A percentile compares a stretch with the other conserved stretches of the same genome.
phyloP scores from a whole-genome alignment of 2,329 filamentous ascomycete species.

The Epichloe festucae region DNA sequence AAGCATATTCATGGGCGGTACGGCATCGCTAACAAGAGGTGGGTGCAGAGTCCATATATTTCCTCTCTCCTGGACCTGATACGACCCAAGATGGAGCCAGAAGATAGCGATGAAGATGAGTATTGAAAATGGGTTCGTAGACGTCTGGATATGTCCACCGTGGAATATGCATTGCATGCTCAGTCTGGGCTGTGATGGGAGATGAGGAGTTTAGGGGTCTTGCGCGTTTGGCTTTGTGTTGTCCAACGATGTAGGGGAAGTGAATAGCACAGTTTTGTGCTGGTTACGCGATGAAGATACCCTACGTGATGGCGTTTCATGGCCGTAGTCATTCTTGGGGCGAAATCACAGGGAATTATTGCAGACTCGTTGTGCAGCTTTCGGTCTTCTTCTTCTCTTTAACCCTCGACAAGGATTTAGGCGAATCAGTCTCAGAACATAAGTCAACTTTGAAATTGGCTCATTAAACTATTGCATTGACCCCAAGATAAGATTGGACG shows the following conservation, averaged over 20 bases:
- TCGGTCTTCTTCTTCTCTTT: too few relatives aligned
- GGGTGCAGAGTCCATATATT: constrained; percentile 25
- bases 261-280: neutral
- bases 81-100: constrained; percentile 13
- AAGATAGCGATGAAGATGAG: constrained; percentile 12
- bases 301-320: neutral
- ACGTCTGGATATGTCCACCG: neutral
- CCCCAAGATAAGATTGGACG: too few relatives aligned
- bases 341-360: too few relatives aligned
- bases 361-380: too few relatives aligned
- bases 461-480: too few relatives aligned
- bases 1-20: neutral
- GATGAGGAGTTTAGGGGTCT: neutral
- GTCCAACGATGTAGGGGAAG: neutral
- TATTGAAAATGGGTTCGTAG: neutral
- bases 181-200: neutral
- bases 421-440: too few relatives aligned
- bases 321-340: too few relatives aligned
- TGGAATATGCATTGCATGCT: neutral
- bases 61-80: constrained; percentile 28
- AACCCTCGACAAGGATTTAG: too few relatives aligned
- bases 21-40: constrained; percentile 8
- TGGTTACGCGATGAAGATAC: neutral
- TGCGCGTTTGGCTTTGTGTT: neutral
- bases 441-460: too few relatives aligned